A percentile compares a stretch with the other conserved stretches of the same genome.
These are phyloP conservation scores for Globomyces pollinis-pini DNA, from an alignment of 192 early-diverging fungal species.

Conservation along the genomic window DNA sequence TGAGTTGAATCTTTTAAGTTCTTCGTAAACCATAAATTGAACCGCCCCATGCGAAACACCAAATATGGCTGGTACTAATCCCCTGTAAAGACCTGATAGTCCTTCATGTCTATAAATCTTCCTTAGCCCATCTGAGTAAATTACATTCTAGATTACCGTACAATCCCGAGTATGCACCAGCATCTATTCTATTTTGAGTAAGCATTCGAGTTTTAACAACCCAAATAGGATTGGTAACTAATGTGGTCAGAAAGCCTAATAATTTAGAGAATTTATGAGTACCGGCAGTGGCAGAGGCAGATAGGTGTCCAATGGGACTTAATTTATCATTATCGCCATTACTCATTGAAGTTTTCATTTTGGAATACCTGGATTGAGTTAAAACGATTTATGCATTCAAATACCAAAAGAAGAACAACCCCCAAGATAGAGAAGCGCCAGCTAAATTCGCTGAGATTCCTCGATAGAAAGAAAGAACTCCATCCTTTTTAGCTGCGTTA, in stretches of 20 bases:
- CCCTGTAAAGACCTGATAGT: conserved; percentile 76
- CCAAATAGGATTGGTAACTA: conserved; percentile 93
- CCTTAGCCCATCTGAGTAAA: conserved; percentile 44
- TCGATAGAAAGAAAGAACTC: conserved; percentile 74
- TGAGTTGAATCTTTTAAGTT: conserved; percentile 61
- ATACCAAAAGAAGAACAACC: conserved; percentile 94
- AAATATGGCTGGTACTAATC: conserved; percentile 80
- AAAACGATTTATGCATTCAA: background rate
- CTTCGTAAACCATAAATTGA: conserved; percentile 98
- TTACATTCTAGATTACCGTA: conserved; percentile 3
- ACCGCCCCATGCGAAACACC: conserved; percentile 94
- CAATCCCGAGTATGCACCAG: conserved; percentile 33
- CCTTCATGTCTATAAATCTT: conserved; percentile 69
- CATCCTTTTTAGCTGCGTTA: conserved; percentile 42
- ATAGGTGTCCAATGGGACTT: conserved; percentile 69
- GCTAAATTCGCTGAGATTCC: conserved; percentile 84
- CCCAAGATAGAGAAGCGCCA: conserved; percentile 88
- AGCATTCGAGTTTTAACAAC: conserved; percentile 89
- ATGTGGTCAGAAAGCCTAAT: conserved; percentile 67
- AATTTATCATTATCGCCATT: conserved; percentile 36
- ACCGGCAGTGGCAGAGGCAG: conserved; percentile 73
- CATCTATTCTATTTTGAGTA: conserved; percentile 32
- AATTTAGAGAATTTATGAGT: background rate
- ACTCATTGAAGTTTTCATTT: conserved; percentile 57
- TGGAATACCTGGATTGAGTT: too few relatives aligned